Conservation (phyloP, 2,329 filamentous ascomycete genomes). For the Kalmusia sp. region DNA sequence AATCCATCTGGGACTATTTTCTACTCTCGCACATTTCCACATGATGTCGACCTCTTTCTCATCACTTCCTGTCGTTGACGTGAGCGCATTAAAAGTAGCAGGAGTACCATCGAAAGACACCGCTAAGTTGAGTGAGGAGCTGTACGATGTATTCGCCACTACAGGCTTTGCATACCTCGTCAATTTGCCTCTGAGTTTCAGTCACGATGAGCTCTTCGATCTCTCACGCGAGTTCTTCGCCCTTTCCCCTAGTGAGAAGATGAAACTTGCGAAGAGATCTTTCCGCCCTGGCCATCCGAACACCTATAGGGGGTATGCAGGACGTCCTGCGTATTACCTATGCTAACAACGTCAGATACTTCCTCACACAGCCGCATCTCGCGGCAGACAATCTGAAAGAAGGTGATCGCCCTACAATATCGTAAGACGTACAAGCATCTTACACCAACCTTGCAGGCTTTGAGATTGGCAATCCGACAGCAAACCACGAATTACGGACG, state of each 20-base stretch:
- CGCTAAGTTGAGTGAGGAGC: constrained; percentile 40
- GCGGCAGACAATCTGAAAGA: constrained; percentile 55
- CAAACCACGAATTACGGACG: constrained; percentile 4
- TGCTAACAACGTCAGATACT: constrained; percentile 46
- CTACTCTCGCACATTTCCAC: constrained; percentile 2
- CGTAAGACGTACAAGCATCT: background rate
- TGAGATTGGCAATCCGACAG: constrained; percentile 49
- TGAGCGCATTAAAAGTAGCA: constrained; percentile 41
- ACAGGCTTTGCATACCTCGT: constrained; percentile 57
- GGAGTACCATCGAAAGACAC: constrained; percentile 34
- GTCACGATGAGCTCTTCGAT: constrained; percentile 52
- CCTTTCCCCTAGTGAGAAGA: constrained; percentile 28
- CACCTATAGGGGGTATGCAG: constrained; percentile 51
- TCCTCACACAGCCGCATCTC: constrained; percentile 49
- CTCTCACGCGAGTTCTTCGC: constrained; percentile 41
- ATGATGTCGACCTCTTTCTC: constrained; percentile 54
- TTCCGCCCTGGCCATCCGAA: constrained; percentile 51
- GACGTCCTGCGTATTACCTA: background rate
- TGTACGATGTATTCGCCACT: constrained; percentile 54
- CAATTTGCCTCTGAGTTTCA: constrained; percentile 51
- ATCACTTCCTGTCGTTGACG: constrained; percentile 52
- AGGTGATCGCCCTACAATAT: background rate
- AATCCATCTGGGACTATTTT: background rate
- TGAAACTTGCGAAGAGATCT: constrained; percentile 50
- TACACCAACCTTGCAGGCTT: constrained; percentile 41